Percentiles rank a stretch among this genome's conserved stretches.
Evolutionary conservation across 768 basidiomycete species (phyloP).

Genomic region (Lentinus brumalis): DNA sequence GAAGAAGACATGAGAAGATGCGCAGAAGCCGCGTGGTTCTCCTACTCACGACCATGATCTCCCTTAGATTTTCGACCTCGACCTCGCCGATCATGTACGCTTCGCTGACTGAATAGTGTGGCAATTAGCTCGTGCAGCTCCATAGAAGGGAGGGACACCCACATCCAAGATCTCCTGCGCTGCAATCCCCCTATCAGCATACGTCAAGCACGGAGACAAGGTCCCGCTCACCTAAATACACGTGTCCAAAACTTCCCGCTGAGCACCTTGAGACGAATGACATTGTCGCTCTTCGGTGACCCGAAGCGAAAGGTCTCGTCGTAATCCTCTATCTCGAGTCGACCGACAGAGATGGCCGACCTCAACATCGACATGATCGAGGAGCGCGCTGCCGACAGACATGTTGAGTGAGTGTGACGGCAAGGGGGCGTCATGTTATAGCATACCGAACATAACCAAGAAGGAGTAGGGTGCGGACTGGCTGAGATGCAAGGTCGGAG

Average conservation of each 20-base stretch:
- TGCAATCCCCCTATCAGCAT: slow-evolving; percentile 6
- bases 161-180: slow-evolving; percentile 38
- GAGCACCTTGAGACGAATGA: slow-evolving; percentile 30
- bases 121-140: background rate
- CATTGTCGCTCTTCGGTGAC: background rate
- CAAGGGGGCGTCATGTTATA: background rate
- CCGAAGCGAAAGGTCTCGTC: slow-evolving; percentile 30
- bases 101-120: slow-evolving; percentile 34
- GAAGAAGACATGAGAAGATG: background rate
- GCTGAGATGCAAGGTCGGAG: slow-evolving; percentile 6
- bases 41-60: slow-evolving; percentile 33
- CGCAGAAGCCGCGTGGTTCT: background rate
- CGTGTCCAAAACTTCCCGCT: slow-evolving; percentile 37
- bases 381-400: slow-evolving; percentile 24
- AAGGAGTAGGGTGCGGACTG: slow-evolving; percentile 9
- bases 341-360: slow-evolving; percentile 27
- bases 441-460: slow-evolving; percentile 12
- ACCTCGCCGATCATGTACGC: slow-evolving; percentile 40
- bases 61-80: slow-evolving; percentile 32
- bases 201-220: background rate
- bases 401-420: background rate
- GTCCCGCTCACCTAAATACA: slow-evolving; percentile 33
- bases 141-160: slow-evolving; percentile 9
- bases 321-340: slow-evolving; percentile 32
- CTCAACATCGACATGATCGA: slow-evolving; percentile 30